Percentiles rank a stretch among this genome's conserved stretches.
These are phyloP conservation scores for Lepidium africanum DNA, from an alignment of 345 rosid species.

Conservation along the genomic window DNA sequence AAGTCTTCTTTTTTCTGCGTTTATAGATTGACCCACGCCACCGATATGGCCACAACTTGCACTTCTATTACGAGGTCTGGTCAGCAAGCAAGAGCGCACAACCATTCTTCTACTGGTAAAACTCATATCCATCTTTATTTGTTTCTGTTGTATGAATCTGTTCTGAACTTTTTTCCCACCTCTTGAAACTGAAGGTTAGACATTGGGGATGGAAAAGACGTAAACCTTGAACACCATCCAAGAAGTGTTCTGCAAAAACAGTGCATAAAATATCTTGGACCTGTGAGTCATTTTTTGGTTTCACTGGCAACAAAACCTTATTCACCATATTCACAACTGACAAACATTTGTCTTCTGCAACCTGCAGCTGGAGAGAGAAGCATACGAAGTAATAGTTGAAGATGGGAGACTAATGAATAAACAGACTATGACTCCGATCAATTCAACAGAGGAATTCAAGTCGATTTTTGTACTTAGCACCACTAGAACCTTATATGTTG, in stretches of 20 bases:
- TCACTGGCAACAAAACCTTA: neutral
- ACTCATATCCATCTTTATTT: neutral
- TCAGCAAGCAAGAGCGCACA: constrained; percentile 52
- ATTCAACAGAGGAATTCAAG: constrained; percentile 42
- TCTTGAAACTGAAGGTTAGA: constrained; percentile 53
- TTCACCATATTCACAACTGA: neutral
- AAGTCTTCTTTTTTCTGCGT: neutral
- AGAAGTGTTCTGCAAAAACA: constrained; percentile 45
- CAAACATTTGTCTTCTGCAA: neutral
- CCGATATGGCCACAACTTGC: constrained; percentile 86
- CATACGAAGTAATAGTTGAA: constrained; percentile 54
- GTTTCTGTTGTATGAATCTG: neutral
- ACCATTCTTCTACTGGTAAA: constrained; percentile 75
- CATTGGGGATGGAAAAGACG: constrained; percentile 64
- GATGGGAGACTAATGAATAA: constrained; percentile 44
- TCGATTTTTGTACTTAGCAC: constrained; percentile 72
- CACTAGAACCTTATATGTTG: constrained; percentile 50
- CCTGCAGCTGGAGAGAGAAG: constrained; percentile 57
- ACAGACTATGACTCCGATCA: constrained; percentile 32
- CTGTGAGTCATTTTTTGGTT: constrained; percentile 33
- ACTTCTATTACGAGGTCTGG: constrained; percentile 71
- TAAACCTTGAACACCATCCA: constrained; percentile 39
- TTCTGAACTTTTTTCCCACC: constrained; percentile 13
- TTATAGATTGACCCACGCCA: constrained; percentile 77
- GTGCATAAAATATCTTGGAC: constrained; percentile 64